A percentile compares a stretch with the other conserved stretches of the same genome.
phyloP scores from a whole-genome alignment of 2,329 filamentous ascomycete species.

The Fusarium aywerte region DNA sequence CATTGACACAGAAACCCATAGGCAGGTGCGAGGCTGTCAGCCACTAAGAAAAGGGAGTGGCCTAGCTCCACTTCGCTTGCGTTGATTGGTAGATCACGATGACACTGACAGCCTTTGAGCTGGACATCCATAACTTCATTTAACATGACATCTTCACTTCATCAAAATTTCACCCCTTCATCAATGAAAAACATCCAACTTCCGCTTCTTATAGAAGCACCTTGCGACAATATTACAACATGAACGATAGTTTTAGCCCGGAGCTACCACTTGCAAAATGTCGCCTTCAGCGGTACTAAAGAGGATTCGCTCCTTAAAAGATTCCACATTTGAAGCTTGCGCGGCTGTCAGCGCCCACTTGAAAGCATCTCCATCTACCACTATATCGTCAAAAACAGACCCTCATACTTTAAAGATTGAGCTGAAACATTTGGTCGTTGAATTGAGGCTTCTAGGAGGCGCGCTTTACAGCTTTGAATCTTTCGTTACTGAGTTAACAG shows the following conservation, averaged over 20 bases:
- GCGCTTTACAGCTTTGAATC: constrained; percentile 41
- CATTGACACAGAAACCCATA: background rate
- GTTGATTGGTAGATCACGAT: constrained; percentile 10
- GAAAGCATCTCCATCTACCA: background rate
- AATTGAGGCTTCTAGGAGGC: constrained; percentile 42
- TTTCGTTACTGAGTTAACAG: constrained; percentile 35
- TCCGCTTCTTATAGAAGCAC: background rate
- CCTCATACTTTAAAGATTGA: constrained; percentile 1
- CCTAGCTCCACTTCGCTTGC: background rate
- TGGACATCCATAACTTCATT: background rate
- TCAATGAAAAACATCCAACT: background rate
- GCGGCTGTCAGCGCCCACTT: constrained; percentile 22
- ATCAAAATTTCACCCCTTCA: background rate
- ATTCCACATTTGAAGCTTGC: constrained; percentile 35
- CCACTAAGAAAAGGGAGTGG: background rate
- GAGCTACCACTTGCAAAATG: constrained; percentile 17
- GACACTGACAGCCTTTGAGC: constrained; percentile 10
- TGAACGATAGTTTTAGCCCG: background rate
- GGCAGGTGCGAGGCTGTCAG: background rate
- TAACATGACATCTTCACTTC: constrained; percentile 3
- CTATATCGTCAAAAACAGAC: background rate
- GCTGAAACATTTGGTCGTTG: constrained; percentile 33
- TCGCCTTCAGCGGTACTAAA: constrained; percentile 22
- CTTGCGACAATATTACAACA: background rate
- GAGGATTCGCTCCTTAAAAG: constrained; percentile 31